Evolutionary conservation across 495 filamentous ascomycete species (phyloP).

Genomic region (Aspergillus bertholletiae): DNA sequence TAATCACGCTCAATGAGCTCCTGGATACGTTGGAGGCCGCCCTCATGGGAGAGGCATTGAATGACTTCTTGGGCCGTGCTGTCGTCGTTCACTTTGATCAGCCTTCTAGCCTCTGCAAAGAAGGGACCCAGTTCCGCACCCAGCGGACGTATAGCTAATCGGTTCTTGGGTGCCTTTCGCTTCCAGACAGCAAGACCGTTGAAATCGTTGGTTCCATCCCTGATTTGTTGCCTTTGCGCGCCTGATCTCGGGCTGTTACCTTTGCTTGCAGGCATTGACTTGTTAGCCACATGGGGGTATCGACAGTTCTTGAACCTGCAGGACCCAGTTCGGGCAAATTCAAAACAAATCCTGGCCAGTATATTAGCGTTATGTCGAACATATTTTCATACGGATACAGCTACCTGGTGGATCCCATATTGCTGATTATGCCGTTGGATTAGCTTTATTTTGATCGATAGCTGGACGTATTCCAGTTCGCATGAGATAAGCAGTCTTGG

Average conservation of each 20-base stretch:
- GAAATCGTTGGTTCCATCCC: neutral
- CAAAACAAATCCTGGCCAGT: neutral
- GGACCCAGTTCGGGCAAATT: neutral
- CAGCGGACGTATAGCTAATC: constrained; percentile 3
- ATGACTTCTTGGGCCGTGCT: constrained; percentile 26
- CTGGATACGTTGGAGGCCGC: constrained; percentile 22
- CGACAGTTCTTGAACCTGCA: neutral
- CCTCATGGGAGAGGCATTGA: constrained; percentile 22
- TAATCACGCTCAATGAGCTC: constrained; percentile 24
- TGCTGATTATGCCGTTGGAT: too few species aligned
- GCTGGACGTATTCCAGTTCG: too few species aligned
- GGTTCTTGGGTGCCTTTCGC: neutral
- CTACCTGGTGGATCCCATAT: neutral
- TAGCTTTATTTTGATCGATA: too few species aligned
- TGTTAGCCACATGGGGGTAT: neutral
- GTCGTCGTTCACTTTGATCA: constrained; percentile 22
- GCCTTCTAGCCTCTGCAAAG: constrained; percentile 8
- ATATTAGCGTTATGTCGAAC: neutral
- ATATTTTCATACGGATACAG: neutral
- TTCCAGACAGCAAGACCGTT: constrained; percentile 13
- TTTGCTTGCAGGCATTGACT: neutral
- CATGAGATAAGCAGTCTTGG: too few species aligned
- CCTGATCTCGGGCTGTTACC: neutral
- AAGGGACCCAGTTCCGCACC: constrained; percentile 2
- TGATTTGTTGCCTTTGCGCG: neutral